A percentile compares a stretch with the other conserved stretches of the same genome.
Conservation (phyloP, 805 yeast species). For the Lachancea kluyveri region DNA sequence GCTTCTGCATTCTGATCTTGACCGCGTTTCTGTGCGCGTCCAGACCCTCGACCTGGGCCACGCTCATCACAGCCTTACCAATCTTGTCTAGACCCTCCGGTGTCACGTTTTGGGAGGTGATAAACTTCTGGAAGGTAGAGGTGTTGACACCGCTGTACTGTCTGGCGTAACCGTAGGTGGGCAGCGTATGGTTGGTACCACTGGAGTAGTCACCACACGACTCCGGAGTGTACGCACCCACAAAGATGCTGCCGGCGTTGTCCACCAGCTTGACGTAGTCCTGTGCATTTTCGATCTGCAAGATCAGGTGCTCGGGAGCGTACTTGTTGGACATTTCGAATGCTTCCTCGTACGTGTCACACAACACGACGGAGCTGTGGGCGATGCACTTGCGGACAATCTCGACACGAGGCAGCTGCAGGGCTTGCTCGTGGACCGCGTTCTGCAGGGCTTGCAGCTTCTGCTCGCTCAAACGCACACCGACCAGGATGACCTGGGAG, state of each 20-base stretch:
- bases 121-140: slow-evolving; percentile 88
- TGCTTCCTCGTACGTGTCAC: slow-evolving; percentile 70
- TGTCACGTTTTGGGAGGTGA: slow-evolving; percentile 88
- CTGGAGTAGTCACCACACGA: slow-evolving; percentile 97
- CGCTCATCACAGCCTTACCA: slow-evolving; percentile 94
- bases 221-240: slow-evolving; percentile 95
- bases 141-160: slow-evolving; percentile 98
- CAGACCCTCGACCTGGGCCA: slow-evolving; percentile 93
- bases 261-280: slow-evolving; percentile 66
- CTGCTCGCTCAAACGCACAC: slow-evolving; percentile 58
- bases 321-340: slow-evolving; percentile 80
- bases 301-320: slow-evolving; percentile 96
- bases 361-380: slow-evolving; percentile 78
- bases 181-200: slow-evolving; percentile 97
- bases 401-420: slow-evolving; percentile 80
- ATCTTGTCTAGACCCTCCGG: slow-evolving; percentile 79
- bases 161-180: slow-evolving; percentile 97
- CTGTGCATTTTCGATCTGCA: slow-evolving; percentile 79
- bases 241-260: slow-evolving; percentile 95
- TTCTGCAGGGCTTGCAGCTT: slow-evolving; percentile 67
- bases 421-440: slow-evolving; percentile 82
- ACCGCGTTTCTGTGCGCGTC: slow-evolving; percentile 98
- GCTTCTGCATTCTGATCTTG: slow-evolving; percentile 82
- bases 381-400: slow-evolving; percentile 88
- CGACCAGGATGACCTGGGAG: slow-evolving; percentile 90